Evolutionary conservation across 495 filamentous ascomycete species (phyloP).

Genomic region (Penicillium paxilli): DNA sequence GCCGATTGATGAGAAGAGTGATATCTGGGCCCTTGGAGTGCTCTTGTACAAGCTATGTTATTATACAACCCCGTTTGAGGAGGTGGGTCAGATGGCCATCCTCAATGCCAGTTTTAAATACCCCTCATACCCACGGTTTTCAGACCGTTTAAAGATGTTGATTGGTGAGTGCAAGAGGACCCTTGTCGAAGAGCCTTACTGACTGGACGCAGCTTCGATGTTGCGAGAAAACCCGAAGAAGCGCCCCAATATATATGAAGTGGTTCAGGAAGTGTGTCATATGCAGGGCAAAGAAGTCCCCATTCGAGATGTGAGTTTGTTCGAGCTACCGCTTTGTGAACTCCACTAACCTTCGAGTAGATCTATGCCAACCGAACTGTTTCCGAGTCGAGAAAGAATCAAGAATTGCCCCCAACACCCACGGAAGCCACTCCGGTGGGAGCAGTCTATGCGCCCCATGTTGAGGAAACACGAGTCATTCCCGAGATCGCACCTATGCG

Average conservation of each 20-base stretch:
- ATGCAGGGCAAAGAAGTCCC: constrained; percentile 90
- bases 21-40: constrained; percentile 97
- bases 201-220: constrained; percentile 69
- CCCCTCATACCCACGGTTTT: constrained; percentile 84
- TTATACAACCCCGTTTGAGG: constrained; percentile 98
- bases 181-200: not conserved
- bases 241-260: constrained; percentile 92
- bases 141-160: constrained; percentile 84
- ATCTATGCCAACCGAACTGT: constrained; percentile 76
- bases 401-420: constrained; percentile 59
- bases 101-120: constrained; percentile 94
- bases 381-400: constrained; percentile 61
- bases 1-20: constrained; percentile 97
- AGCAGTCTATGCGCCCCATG: constrained; percentile 64
- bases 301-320: constrained; percentile 78
- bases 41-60: constrained; percentile 98
- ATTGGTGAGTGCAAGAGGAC: constrained; percentile 64
- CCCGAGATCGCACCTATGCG: constrained; percentile 96
- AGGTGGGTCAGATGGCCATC: constrained; percentile 97
- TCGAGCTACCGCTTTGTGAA: not conserved
- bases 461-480: constrained; percentile 67
- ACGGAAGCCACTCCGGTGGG: constrained; percentile 63
- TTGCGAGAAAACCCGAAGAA: constrained; percentile 78
- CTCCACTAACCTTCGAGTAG: constrained; percentile 43
- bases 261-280: constrained; percentile 76